phyloP scores from a whole-genome alignment of 1,139 yeast genomes.

The Petasospora rhodanensis region DNA sequence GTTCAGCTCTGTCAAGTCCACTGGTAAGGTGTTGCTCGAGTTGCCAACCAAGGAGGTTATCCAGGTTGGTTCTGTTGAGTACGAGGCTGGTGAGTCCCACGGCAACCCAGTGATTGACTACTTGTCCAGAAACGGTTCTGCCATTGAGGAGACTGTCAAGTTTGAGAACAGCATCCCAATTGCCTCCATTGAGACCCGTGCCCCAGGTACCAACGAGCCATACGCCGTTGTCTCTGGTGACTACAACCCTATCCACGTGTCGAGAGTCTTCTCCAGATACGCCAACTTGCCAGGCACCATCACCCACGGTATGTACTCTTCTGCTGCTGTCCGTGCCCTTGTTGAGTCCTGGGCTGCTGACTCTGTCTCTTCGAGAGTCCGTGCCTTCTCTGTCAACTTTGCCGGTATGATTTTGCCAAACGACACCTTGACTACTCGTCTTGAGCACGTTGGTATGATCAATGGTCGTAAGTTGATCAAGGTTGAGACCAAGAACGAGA shows the following conservation, averaged over 20 bases:
- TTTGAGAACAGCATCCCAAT: slow-evolving; percentile 91
- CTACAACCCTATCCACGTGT: slow-evolving; percentile 96
- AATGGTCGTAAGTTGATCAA: slow-evolving; percentile 97
- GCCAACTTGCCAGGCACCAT: slow-evolving; percentile 96
- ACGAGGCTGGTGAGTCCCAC: slow-evolving; percentile 87
- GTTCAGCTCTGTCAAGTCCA: slow-evolving; percentile 75
- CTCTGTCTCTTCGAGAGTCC: slow-evolving; percentile 90
- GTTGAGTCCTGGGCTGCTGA: slow-evolving; percentile 99
- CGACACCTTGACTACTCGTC: slow-evolving; percentile 78
- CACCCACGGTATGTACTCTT: slow-evolving; percentile 98
- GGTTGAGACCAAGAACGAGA: slow-evolving; percentile 82
- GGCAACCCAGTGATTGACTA: slow-evolving; percentile 98
- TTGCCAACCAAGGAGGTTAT: slow-evolving; percentile 89
- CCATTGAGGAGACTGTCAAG: slow-evolving; percentile 89
- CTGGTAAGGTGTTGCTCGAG: slow-evolving; percentile 83
- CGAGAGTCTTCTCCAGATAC: slow-evolving; percentile 89
- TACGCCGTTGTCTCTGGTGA: slow-evolving; percentile 98
- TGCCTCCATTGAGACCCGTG: slow-evolving; percentile 46
- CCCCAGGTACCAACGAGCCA: slow-evolving; percentile 81
- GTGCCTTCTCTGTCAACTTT: slow-evolving; percentile 88
- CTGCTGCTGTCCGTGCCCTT: slow-evolving; percentile 89
- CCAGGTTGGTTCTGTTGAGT: slow-evolving; percentile 82
- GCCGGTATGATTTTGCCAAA: slow-evolving; percentile 98
- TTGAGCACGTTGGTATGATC: slow-evolving; percentile 97
- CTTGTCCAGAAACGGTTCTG: slow-evolving; percentile 83